Evolutionary conservation across 2,329 filamentous ascomycete genomes (phyloP), one percentile per base, ranked within the genome.

Genomic region (Coniochaeta pulveracea): DNA sequence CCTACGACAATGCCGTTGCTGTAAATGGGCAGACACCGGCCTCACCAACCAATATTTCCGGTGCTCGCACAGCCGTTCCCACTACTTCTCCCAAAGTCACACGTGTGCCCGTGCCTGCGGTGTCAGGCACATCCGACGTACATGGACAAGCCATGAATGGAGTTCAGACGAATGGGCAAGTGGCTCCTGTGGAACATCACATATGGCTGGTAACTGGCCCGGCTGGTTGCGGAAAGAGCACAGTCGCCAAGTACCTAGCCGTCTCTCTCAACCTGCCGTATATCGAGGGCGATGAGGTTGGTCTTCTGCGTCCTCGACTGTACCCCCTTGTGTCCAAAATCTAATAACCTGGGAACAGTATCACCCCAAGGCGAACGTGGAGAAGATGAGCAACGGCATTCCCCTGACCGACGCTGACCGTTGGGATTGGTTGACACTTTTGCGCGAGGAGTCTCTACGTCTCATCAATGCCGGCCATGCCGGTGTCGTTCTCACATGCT

Each of bases 401-500:
- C 86, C 91, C 3, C 69, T 98, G 22, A 93, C 83, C 36, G 91
- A 98, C 52, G 80, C 78, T 38, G 91, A 98, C 60, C 81, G 91
- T 42, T 96, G 91, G 91, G 89, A 95, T 63, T 98, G 91, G 91
- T 76, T 98, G 42, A 84, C 80, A 29, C 66, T 68, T 10, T 69
- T 91, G 10, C 81, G 84, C 41, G 72, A 85, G 43, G 79, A 77
- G 48, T 73, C 76, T 6, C 63, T 77, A 35, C 57, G 59, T 34
- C 63, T 63, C 33, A 63, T 81, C 38, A 60, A 64, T 35, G 57
- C 56, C 31, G 75, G 76, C 23, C 66, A 72, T 12, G 60, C 69
- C 19, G 80, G 85, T 31, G 91, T 95, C n/a, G 84, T 98, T 32
- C 72, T 98, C 39, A 94, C 91, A 34, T 98, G 91, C 69, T 94